phyloP scores from a whole-genome alignment of 371 early-diverging fungal species.

The Vittaforma corneae region DNA sequence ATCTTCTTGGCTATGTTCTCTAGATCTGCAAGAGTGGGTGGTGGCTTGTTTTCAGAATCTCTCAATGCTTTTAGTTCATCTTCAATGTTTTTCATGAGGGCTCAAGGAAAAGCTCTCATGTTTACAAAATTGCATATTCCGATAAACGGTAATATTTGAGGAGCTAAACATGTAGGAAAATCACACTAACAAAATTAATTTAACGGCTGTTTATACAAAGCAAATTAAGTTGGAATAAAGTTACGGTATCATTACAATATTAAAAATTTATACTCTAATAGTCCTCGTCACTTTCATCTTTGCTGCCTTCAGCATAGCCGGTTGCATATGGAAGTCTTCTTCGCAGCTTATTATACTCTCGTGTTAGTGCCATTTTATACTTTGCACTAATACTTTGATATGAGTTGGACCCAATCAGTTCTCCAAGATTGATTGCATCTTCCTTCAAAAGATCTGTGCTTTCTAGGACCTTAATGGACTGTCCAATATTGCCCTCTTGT shows the following conservation, averaged over 20 bases:
- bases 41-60: background rate
- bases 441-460: slow-evolving; percentile 73
- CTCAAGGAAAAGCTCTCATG: background rate
- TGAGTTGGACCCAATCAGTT: slow-evolving; percentile 63
- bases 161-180: background rate
- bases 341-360: slow-evolving; percentile 59
- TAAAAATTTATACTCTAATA: background rate
- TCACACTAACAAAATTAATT: background rate
- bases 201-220: background rate
- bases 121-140: too few relatives aligned
- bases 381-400: slow-evolving; percentile 63
- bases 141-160: too few relatives aligned
- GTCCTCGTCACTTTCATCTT: background rate
- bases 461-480: slow-evolving; percentile 71
- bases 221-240: background rate
- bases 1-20: background rate
- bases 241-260: background rate
- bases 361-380: slow-evolving; percentile 70
- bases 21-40: background rate
- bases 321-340: slow-evolving; percentile 60
- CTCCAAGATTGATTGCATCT: slow-evolving; percentile 70
- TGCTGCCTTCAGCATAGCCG: slow-evolving; percentile 2
- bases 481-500: slow-evolving; percentile 61
- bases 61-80: slow-evolving; percentile 12
- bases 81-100: slow-evolving; percentile 6